Evolutionary conservation across 371 early-diverging fungal species (phyloP).

Genomic region (Thermomucor indicae-seudaticae): DNA sequence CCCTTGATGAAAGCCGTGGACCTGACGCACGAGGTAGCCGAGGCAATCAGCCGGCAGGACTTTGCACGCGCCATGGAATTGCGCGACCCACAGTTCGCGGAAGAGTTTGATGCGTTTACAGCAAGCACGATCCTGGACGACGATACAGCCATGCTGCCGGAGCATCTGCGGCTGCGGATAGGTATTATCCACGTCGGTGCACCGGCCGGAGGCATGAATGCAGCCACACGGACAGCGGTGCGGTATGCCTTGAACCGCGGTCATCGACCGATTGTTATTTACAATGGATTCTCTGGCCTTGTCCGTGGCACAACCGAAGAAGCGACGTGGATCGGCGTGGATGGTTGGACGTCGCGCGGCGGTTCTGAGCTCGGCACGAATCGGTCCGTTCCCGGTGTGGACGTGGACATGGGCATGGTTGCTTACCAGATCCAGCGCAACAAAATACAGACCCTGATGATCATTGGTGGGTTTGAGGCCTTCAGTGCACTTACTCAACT

Average conservation of each 20-base stretch:
- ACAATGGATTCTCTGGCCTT: constrained; percentile 94
- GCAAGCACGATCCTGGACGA: constrained; percentile 32
- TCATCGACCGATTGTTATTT: constrained; percentile 74
- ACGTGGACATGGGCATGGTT: constrained; percentile 71
- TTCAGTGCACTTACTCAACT: constrained; percentile 73
- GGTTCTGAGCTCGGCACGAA: constrained; percentile 96
- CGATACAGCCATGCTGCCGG: constrained; percentile 8
- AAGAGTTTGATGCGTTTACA: constrained; percentile 27
- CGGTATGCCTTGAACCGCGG: constrained; percentile 83
- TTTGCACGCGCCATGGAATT: constrained; percentile 83
- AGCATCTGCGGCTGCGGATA: constrained; percentile 64
- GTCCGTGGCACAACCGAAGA: constrained; percentile 75
- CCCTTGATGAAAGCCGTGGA: constrained; percentile 92
- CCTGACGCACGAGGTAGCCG: constrained; percentile 60
- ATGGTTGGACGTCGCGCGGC: constrained; percentile 89
- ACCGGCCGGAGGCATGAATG: constrained; percentile 68
- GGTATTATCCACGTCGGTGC: constrained; percentile 93
- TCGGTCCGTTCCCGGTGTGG: constrained; percentile 79
- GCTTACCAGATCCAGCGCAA: constrained; percentile 90
- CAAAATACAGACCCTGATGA: constrained; percentile 82
- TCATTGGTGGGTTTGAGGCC: constrained; percentile 97
- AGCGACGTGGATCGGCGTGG: constrained; percentile 82
- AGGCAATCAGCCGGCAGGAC: constrained; percentile 72
- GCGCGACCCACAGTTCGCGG: constrained; percentile 79
- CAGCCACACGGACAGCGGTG: constrained; percentile 56